phyloP scores from a whole-genome alignment of 331 rosid genomes.

The Ulmus americana region DNA sequence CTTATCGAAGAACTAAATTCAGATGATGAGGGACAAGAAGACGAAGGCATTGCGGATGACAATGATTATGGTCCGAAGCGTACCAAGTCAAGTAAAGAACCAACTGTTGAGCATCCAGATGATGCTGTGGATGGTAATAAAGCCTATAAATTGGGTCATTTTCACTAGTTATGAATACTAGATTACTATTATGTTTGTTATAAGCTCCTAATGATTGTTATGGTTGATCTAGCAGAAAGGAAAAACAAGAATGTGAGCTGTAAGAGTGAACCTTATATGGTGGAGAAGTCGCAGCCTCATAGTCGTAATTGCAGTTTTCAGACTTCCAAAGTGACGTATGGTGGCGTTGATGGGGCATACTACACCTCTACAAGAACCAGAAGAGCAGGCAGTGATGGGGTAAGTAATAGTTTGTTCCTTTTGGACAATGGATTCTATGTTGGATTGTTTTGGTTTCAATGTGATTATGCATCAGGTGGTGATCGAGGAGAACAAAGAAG shows the following conservation, averaged over 20 bases:
- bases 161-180: not conserved
- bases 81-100: constrained; percentile 41
- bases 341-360: constrained; percentile 80
- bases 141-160: not conserved
- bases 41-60: constrained; percentile 22
- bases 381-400: constrained; percentile 59
- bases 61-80: constrained; percentile 18
- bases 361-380: constrained; percentile 60
- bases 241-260: constrained; percentile 24
- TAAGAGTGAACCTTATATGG: constrained; percentile 27
- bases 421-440: not conserved
- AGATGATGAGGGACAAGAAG: constrained; percentile 37
- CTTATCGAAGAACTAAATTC: constrained; percentile 56
- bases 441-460: not conserved
- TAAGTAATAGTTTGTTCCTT: constrained; percentile 24
- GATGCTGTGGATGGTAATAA: constrained; percentile 37
- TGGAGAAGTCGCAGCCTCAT: constrained; percentile 25
- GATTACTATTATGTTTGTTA: not conserved
- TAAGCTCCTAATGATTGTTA: not conserved
- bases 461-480: constrained; percentile 37
- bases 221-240: constrained; percentile 25
- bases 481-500: constrained; percentile 78
- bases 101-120: constrained; percentile 75
- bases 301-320: constrained; percentile 30
- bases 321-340: constrained; percentile 65